These are phyloP conservation scores for Trichosporon sp. DNA, from an alignment of 1,284 basidiomycete genomes.

Conservation along the genomic window DNA sequence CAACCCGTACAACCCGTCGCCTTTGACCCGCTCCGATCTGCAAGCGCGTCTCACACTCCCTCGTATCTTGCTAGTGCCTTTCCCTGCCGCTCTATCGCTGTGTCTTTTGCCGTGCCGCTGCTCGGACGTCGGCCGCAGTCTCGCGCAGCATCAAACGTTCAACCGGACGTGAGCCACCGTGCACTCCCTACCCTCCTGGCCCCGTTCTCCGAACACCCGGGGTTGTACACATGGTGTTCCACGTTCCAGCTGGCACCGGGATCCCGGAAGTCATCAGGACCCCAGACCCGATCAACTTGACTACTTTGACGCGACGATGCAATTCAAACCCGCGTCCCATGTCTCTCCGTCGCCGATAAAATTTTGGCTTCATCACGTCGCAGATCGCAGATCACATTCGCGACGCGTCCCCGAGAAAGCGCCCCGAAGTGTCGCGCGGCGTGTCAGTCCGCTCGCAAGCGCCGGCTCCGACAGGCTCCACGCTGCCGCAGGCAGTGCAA, in stretches of 20 bases:
- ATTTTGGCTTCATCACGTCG: not conserved
- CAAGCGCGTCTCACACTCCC: not conserved
- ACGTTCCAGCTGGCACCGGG: not conserved
- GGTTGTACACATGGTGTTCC: too few species aligned
- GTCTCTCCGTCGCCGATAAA: constrained; percentile 2
- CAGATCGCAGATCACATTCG: not conserved
- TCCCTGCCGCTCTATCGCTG: too few species aligned
- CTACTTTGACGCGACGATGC: not conserved
- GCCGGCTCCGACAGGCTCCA: too few species aligned
- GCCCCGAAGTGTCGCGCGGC: not conserved
- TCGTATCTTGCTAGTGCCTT: not conserved
- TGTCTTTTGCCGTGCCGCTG: not conserved
- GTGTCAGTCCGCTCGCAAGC: not conserved
- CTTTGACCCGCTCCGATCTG: not conserved
- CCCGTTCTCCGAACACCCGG: too few species aligned
- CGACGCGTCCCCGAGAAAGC: not conserved
- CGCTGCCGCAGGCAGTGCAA: not conserved
- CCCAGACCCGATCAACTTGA: too few species aligned
- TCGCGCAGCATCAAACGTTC: not conserved
- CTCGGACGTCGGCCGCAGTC: not conserved
- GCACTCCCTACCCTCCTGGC: not conserved
- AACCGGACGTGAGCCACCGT: not conserved
- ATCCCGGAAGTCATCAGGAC: not conserved
- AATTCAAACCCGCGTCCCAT: not conserved
- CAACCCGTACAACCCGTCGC: not conserved